Evolutionary conservation across 1,284 basidiomycete species (phyloP), one percentile per base, ranked within the genome.

Genomic region (Austroboletus novae-zelandiae): DNA sequence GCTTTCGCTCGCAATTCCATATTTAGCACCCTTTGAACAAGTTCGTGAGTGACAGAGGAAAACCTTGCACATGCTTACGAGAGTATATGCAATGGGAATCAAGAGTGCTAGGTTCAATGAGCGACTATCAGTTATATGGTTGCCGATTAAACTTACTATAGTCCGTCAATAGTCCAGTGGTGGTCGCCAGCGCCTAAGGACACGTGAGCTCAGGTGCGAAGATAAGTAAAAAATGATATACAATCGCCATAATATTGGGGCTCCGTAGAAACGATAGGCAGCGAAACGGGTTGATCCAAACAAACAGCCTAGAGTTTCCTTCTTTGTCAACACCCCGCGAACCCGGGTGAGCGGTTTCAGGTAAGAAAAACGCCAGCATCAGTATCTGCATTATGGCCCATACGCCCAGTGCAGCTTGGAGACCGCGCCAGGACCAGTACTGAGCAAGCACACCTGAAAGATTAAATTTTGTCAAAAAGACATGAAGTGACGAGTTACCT

Each of bases 391-490:
- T 50, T 0, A 76, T 54, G 5, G 77, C 78, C 32, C 72, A 64
- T 0, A 73, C 60, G 2, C 76, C 79, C 3, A 89, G 54, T 0
- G 67, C 60, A 30, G 69, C 67, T 65, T 92, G 88, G 62, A 86
- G 81, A 2, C 77, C 62, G 3, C 88, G 77, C 90, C 90, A 92
- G 0, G 86, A 84, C 36, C 72, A 74, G 54, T 83, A 83, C 47
- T 81, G 68, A 0, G 82, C 72, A 0, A 74, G 68, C 20, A 73
- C 27, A 34, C 80, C 81, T 68, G n/a, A 30, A 48, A 17, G 13
- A 46, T 61, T 23, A 60, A 17, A 1, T n/a, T 34, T 4, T 5
- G n/a, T 48, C 7, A 13, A 20, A 20, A n/a, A 8, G 10, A 47
- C 20, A 1, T 27, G 9, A 6, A 23, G 3, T 0, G 7, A 36